Evolutionary conservation across 1,284 basidiomycete genomes (phyloP), one percentile per base, ranked within the genome.

Genomic region (Sporisorium reilianum): DNA sequence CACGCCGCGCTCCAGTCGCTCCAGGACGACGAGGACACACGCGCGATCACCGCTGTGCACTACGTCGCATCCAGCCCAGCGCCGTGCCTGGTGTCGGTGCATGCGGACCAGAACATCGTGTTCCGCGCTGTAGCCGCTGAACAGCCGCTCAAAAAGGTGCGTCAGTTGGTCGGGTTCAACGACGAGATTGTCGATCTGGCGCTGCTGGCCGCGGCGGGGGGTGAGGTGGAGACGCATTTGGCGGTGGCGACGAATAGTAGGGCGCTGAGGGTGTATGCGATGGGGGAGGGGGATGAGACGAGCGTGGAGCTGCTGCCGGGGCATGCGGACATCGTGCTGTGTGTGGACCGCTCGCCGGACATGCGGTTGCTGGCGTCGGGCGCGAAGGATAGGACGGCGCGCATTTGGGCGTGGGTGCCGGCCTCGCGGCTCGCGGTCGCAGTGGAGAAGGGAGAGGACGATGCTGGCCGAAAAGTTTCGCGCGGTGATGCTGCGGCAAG

Each of bases 161-260:
- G 76, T 16, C 95, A 97, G 79, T 86, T 99, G 68, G 91, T 99
- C 69, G 97, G 97, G 0, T 99, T 92, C 88, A 98, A 99, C 85
- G 97, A 99, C 85, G 95, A 99, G 85, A 95, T 99, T 77, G 92
- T 98, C 53, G 96, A 98, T 80, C 88, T 99, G 64, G 67, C 80
- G 7, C 65, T 84, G 5, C 65, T 84, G 0, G 58, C 76, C n/a
- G 32, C 72, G 16, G 60, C n/a, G 11, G 25, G 3, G 6, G 40
- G 11, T 2, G n/a, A 65, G 42, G n/a, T n/a, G n/a, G 91, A 93
- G 80, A 89, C 90, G 1, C 91, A 94, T 80, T 86, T 99, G 30
- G 97, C 95, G 11, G 87, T 99, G 14, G 96, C 96, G 9, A 96
- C 97, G 40, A 99, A 99, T 86, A 97, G 95, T 2, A 92, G 93